Evolutionary conservation across 1,139 yeast genomes (phyloP).

Genomic region (Suhomyces bokatorum): DNA sequence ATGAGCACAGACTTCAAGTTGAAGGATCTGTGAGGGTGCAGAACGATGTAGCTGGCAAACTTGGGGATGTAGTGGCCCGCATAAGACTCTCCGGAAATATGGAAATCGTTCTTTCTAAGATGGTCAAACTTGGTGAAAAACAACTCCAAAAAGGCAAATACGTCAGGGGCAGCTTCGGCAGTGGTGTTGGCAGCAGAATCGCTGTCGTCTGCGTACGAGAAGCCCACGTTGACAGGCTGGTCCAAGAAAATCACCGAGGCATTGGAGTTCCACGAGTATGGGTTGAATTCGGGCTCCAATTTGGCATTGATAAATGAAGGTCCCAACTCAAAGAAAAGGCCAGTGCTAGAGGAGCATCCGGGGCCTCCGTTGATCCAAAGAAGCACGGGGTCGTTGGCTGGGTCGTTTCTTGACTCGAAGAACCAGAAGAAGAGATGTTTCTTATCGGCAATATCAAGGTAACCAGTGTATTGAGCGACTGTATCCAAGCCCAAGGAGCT

Average conservation of each 20-base stretch:
- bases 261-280: conserved; percentile 45
- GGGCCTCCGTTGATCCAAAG: conserved; percentile 53
- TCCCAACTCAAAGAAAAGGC: conserved; percentile 45
- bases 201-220: conserved; percentile 52
- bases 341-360: conserved; percentile 47
- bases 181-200: conserved; percentile 50
- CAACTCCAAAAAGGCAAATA: conserved; percentile 42
- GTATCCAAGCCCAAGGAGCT: conserved; percentile 9
- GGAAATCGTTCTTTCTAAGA: conserved; percentile 56
- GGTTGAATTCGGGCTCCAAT: conserved; percentile 44
- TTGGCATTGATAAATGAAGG: conserved; percentile 39
- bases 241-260: conserved; percentile 49
- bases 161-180: conserved; percentile 72
- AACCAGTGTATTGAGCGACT: conserved; percentile 15
- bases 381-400: conserved; percentile 43
- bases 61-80: conserved; percentile 85
- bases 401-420: conserved; percentile 48
- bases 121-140: conserved; percentile 30
- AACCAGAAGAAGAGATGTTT: conserved; percentile 44
- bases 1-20: conserved; percentile 68
- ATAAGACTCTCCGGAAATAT: conserved; percentile 82
- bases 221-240: conserved; percentile 46
- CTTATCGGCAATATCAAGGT: conserved; percentile 12
- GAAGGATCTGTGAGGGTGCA: conserved; percentile 60
- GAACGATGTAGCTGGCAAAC: conserved; percentile 68